Evolutionary conservation across 805 yeast genomes (phyloP), one percentile per base, ranked within the genome.

Genomic region (Candida pini): DNA sequence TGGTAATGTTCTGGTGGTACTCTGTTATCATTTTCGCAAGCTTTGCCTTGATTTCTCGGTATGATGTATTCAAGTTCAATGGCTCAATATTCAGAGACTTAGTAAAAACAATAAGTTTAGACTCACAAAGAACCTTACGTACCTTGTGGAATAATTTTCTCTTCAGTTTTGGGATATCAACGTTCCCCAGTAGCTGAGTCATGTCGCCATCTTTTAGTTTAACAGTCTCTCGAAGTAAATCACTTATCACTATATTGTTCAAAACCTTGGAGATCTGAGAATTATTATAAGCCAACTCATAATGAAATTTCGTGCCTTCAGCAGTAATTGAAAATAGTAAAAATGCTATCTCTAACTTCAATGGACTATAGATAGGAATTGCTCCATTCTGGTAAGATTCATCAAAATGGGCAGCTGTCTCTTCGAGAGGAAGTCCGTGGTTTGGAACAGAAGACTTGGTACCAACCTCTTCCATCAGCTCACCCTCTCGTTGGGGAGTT

Each of bases 91-190:
- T 44, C 13, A 43, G 34, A 4, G 49, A 41, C 30, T 45, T 49
- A 6, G 58, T 40, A 26, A 49, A 48, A 2, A 38, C 28, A 1
- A 59, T 42, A 3, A 61, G 34, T 6, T 47, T 45, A 4, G 24
- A 16, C 9, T 29, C 33, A 9, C 49, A 45, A 6, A 61, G 33
- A 5, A 33, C 31, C 28, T 51, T 56, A 17, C 62, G 39, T 2
- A 54, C 40, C 1, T 35, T 34, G 26, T 57, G 58, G 36, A 61
- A 58, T 3, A 51, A 18, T n/a, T 48, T 38, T 10, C 38, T 41
- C 30, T 48, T 44, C 1, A 44, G n/a, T 15, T 20, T 28, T 14
- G n/a, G 28, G n/a, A 43, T 19, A 16, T 39, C 32, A 18, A 30
- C 16, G 4, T 17, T 31, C 8, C 43, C 40, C 30, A 43, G 37